These are phyloP conservation scores for Apiotrichum mycotoxinovorans DNA, from an alignment of 1,284 basidiomycete species.

Conservation along the genomic window DNA sequence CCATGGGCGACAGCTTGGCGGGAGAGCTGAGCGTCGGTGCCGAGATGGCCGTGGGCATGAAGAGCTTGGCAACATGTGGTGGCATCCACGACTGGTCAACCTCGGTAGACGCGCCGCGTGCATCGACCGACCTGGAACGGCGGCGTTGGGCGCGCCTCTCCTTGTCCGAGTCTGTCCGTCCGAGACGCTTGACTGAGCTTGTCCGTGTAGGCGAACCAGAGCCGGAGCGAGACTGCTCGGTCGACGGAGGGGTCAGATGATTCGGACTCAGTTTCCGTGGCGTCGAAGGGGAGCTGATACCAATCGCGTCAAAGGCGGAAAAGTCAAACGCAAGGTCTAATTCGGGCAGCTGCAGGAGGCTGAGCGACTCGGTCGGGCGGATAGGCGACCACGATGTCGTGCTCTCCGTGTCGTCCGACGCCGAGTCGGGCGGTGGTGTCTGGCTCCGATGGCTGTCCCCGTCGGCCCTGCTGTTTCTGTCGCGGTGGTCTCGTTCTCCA, in stretches of 20 bases:
- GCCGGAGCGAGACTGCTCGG: no score
- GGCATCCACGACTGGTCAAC: slow-evolving; percentile 16
- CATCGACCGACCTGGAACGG: slow-evolving; percentile 21
- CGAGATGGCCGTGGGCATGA: slow-evolving; percentile 25
- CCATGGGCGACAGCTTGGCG: background rate
- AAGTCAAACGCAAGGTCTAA: slow-evolving; percentile 45
- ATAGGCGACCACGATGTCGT: slow-evolving; percentile 10
- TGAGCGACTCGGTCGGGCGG: slow-evolving; percentile 30
- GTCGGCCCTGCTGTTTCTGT: no score
- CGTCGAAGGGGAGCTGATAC: slow-evolving; percentile 32
- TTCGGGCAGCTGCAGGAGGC: slow-evolving; percentile 44
- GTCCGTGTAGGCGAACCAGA: background rate
- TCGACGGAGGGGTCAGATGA: background rate
- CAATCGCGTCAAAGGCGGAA: slow-evolving; percentile 34
- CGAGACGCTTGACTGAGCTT: slow-evolving; percentile 5
- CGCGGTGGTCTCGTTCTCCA: no score
- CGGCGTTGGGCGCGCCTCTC: slow-evolving; percentile 9
- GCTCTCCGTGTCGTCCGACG: background rate
- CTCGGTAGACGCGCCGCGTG: background rate
- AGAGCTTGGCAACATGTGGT: slow-evolving; percentile 23
- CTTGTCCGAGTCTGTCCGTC: slow-evolving; percentile 4
- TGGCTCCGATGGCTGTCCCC: background rate
- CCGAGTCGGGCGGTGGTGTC: background rate
- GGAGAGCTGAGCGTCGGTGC: slow-evolving; percentile 22
- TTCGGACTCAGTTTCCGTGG: slow-evolving; percentile 16